phyloP scores from a whole-genome alignment of 2,329 filamentous ascomycete species.

The Sclerotinia spermophila region DNA sequence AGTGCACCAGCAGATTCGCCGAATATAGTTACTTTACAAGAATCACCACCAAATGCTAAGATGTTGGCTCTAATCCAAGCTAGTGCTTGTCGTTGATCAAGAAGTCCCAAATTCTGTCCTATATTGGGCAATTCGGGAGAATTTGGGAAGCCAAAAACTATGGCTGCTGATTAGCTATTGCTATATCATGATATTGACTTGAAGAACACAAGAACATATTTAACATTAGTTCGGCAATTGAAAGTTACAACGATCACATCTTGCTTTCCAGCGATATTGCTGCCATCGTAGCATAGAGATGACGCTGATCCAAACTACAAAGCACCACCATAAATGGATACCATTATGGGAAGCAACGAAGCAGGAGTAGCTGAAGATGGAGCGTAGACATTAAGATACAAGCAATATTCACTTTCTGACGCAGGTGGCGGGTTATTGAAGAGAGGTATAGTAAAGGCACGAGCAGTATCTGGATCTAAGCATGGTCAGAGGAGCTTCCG shows the following conservation, averaged over 20 bases:
- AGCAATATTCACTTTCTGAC: constrained; percentile 54
- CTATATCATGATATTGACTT: neutral
- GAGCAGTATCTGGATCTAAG: constrained; percentile 3
- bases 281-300: constrained; percentile 23
- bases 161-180: neutral
- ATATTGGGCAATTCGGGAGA: constrained; percentile 4
- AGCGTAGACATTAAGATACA: constrained; percentile 57
- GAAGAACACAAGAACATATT: neutral
- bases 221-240: constrained; percentile 22
- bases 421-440: constrained; percentile 13
- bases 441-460: neutral
- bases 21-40: constrained; percentile 43
- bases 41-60: constrained; percentile 65
- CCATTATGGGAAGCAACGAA: constrained; percentile 51
- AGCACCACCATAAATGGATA: constrained; percentile 67
- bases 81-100: constrained; percentile 69
- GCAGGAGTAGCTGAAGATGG: constrained; percentile 38
- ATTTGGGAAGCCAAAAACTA: constrained; percentile 16
- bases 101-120: constrained; percentile 59
- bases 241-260: constrained; percentile 25
- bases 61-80: constrained; percentile 78
- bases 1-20: constrained; percentile 59
- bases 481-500: neutral
- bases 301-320: constrained; percentile 20
- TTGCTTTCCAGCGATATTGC: constrained; percentile 21